A percentile compares a stretch with the other conserved stretches of the same genome.
These are phyloP conservation scores for Castanea mollissima DNA, from an alignment of 306 rosid species.

Conservation along the genomic window DNA sequence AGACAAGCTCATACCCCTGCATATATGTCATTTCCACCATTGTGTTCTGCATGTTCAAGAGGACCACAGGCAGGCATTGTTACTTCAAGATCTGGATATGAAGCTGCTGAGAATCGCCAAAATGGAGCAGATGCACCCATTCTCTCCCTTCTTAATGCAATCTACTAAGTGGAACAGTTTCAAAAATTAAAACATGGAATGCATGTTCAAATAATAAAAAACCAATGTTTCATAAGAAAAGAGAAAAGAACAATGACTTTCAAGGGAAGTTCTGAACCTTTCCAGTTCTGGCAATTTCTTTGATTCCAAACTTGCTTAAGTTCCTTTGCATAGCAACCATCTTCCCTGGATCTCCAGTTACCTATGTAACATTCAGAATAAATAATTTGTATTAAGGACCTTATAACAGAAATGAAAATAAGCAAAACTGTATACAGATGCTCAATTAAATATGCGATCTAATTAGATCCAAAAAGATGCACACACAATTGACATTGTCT, in stretches of 20 bases:
- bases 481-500: too few species aligned
- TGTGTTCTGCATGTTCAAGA: constrained; percentile 29
- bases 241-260: constrained; percentile 13
- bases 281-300: constrained; percentile 89
- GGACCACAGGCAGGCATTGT: constrained; percentile 47
- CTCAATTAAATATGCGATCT: too few species aligned
- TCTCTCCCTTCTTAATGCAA: constrained; percentile 86
- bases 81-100: constrained; percentile 82
- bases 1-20: constrained; percentile 48
- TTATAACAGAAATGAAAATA: constrained; percentile 12
- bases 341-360: constrained; percentile 91
- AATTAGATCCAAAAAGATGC: too few species aligned
- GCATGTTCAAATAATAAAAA: constrained; percentile 21
- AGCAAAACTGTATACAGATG: not conserved
- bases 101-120: constrained; percentile 88
- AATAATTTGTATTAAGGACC: constrained; percentile 1
- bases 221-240: constrained; percentile 1
- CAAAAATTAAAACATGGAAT: constrained; percentile 5
- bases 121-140: constrained; percentile 91
- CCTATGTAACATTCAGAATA: constrained; percentile 42
- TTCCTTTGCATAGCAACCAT: constrained; percentile 69
- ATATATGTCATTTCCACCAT: constrained; percentile 36
- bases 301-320: constrained; percentile 74
- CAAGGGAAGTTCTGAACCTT: constrained; percentile 49
- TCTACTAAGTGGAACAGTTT: constrained; percentile 36